phyloP scores from a whole-genome alignment of 2,329 filamentous ascomycete species.

The Cryoendolithus antarcticus region DNA sequence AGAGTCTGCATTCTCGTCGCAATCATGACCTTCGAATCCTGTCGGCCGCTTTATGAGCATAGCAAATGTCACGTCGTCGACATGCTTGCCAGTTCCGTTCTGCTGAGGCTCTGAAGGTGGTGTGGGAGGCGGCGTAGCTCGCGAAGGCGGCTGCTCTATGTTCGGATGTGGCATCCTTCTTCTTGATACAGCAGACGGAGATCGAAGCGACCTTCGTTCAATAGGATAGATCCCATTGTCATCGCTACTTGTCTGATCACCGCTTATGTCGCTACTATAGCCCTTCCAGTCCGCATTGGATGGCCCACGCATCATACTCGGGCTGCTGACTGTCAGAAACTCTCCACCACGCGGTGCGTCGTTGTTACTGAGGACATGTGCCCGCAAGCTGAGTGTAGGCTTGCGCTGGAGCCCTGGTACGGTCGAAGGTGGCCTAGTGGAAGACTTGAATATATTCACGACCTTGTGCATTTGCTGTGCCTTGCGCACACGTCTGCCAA shows the following conservation, averaged over 20 bases:
- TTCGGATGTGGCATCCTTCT: no score
- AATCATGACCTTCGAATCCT: conserved; percentile 4
- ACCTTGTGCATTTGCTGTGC: conserved; percentile 20
- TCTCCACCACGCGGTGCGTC: conserved; percentile 2
- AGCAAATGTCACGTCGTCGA: conserved; percentile 5
- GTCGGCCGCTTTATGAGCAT: conserved; percentile 13
- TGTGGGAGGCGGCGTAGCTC: no score
- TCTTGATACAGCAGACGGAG: no score
- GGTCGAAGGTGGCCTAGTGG: conserved; percentile 10
- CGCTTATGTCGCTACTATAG: conserved; percentile 23
- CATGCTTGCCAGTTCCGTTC: neutral
- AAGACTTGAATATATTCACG: conserved; percentile 10
- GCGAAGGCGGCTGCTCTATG: no score
- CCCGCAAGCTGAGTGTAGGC: conserved; percentile 2
- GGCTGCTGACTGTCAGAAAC: conserved; percentile 5
- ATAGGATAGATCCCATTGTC: conserved; percentile 8
- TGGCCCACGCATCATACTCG: conserved; percentile 1
- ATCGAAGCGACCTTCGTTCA: no score
- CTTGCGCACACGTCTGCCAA: conserved; percentile 18
- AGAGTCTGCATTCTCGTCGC: no score
- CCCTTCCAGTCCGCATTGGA: conserved; percentile 12
- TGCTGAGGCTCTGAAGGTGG: no score
- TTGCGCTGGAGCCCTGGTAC: conserved; percentile 1
- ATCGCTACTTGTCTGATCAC: conserved; percentile 23
- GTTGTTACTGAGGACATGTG: conserved; percentile 1